These are phyloP conservation scores for Cercospora brassicicola DNA, from an alignment of 2,329 filamentous ascomycete species.

Conservation along the genomic window DNA sequence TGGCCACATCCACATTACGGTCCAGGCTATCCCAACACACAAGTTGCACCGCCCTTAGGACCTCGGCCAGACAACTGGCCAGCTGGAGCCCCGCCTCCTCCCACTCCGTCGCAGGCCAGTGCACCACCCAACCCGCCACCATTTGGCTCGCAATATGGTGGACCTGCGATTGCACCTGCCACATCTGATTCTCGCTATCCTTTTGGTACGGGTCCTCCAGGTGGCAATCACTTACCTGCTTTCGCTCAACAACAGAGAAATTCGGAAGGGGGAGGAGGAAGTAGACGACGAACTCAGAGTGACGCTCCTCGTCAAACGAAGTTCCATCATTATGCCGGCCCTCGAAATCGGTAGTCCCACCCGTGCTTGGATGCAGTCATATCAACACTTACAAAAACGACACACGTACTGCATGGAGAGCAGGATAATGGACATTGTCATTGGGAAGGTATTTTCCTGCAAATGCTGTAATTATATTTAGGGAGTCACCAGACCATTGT, in stretches of 20 bases:
- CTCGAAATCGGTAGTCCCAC: neutral
- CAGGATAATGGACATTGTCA: neutral
- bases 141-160: constrained; percentile 25
- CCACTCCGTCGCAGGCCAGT: constrained; percentile 10
- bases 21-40: constrained; percentile 18
- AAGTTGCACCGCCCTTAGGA: constrained; percentile 8
- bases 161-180: constrained; percentile 33
- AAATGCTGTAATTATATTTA: neutral
- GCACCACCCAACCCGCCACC: constrained; percentile 9
- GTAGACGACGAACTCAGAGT: constrained; percentile 20
- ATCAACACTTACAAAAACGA: neutral
- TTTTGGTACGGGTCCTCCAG: constrained; percentile 18
- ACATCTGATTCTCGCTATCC: constrained; percentile 22
- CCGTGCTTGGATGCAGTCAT: neutral
- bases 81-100: constrained; percentile 5
- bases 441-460: neutral
- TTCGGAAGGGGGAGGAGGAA: constrained; percentile 13
- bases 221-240: constrained; percentile 27
- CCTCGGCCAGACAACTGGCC: constrained; percentile 6
- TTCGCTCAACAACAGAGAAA: constrained; percentile 34
- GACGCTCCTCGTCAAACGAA: constrained; percentile 16
- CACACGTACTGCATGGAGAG: neutral
- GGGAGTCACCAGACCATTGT: neutral
- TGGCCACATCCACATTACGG: constrained; percentile 11
- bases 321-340: constrained; percentile 14